These are phyloP conservation scores for Ascochyta lentis DNA, from an alignment of 2,329 filamentous ascomycete genomes.

Conservation along the genomic window DNA sequence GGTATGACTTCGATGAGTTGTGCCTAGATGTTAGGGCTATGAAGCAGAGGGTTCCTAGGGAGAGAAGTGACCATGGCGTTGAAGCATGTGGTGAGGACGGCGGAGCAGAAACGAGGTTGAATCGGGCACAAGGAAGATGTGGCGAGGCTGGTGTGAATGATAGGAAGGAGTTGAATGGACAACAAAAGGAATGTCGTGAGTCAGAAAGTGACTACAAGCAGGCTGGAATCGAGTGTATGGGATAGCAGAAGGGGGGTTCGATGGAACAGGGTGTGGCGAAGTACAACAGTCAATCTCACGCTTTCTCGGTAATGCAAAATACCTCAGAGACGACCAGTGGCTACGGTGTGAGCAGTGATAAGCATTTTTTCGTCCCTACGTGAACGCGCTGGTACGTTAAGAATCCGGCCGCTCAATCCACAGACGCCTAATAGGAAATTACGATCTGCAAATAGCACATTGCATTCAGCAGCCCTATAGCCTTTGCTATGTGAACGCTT, in stretches of 20 bases:
- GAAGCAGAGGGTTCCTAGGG: constrained; percentile 29
- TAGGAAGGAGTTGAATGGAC: constrained; percentile 38
- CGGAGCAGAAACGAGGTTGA: constrained; percentile 34
- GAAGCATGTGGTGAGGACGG: constrained; percentile 28
- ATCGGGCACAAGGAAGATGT: constrained; percentile 35
- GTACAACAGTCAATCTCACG: constrained; percentile 11
- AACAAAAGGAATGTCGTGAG: constrained; percentile 41
- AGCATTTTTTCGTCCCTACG: neutral
- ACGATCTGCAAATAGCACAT: neutral
- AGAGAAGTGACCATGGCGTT: constrained; percentile 24
- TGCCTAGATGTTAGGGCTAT: constrained; percentile 25
- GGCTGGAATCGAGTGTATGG: constrained; percentile 44
- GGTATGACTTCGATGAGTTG: too few relatives aligned
- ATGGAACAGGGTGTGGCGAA: constrained; percentile 40
- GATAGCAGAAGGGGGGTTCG: constrained; percentile 31
- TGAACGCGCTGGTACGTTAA: neutral
- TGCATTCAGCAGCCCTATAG: neutral
- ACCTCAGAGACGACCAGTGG: neutral
- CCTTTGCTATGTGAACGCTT: neutral
- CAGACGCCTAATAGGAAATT: neutral
- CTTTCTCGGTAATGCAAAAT: neutral
- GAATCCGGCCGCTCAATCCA: neutral
- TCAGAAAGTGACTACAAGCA: constrained; percentile 39
- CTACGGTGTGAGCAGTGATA: neutral
- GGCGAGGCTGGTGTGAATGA: constrained; percentile 39